A percentile compares a stretch with the other conserved stretches of the same genome.
Conservation (phyloP, 225 moss, liverwort and hornwort species). For the Sphagnum tenellum region DNA sequence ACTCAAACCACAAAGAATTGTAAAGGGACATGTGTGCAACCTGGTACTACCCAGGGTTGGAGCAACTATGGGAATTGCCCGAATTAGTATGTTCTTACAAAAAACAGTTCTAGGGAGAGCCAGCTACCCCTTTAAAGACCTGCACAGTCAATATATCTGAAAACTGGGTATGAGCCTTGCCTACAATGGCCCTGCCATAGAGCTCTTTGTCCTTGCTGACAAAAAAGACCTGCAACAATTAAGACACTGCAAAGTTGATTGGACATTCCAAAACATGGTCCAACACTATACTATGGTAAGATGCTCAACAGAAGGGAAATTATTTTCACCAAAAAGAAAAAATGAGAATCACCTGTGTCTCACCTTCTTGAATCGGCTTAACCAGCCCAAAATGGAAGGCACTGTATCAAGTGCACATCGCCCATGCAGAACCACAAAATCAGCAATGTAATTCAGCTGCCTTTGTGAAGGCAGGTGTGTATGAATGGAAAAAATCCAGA, state of each 20-base stretch:
- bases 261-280: neutral
- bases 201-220: conserved; percentile 43
- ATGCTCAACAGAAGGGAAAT: neutral
- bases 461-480: no score
- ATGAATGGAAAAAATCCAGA: no score
- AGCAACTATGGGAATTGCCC: no score
- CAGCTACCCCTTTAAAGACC: no score
- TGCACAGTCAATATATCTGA: no score
- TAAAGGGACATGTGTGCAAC: no score
- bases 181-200: conserved; percentile 78
- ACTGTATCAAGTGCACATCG: conserved; percentile 14
- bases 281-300: neutral
- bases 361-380: conserved; percentile 61
- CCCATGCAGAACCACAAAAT: conserved; percentile 6
- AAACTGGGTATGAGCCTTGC: conserved; percentile 14
- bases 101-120: no score
- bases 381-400: conserved; percentile 39
- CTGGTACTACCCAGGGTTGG: no score
- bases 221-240: conserved; percentile 67
- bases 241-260: neutral
- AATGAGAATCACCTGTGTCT: conserved; percentile 4
- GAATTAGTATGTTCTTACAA: no score
- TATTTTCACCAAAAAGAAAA: neutral
- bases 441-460: neutral
- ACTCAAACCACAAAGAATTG: no score